Percentiles rank a stretch among this genome's conserved stretches.
Conservation (phyloP, 2,329 filamentous ascomycete genomes). For the Dactylella cylindrospora region DNA sequence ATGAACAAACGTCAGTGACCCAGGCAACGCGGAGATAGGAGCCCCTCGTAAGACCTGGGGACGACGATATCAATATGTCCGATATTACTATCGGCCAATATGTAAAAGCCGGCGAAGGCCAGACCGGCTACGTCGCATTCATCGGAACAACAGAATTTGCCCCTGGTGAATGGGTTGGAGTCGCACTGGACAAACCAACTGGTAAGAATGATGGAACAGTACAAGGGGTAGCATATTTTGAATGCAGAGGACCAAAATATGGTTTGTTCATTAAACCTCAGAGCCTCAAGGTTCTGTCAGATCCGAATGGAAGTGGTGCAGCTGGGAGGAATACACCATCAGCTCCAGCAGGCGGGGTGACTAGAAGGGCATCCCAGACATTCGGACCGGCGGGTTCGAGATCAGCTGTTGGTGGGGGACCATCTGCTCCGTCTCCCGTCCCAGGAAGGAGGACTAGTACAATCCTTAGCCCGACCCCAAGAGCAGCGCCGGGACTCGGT, state of each 20-base stretch:
- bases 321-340: slow-evolving; percentile 45
- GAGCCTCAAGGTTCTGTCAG: slow-evolving; percentile 57
- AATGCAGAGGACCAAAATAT: slow-evolving; percentile 69
- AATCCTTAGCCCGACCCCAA: slow-evolving; percentile 31
- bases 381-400: slow-evolving; percentile 48
- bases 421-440: slow-evolving; percentile 27
- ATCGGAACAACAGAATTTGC: slow-evolving; percentile 78
- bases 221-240: slow-evolving; percentile 83
- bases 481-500: slow-evolving; percentile 21
- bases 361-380: slow-evolving; percentile 48
- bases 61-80: slow-evolving; percentile 24
- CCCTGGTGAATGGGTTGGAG: slow-evolving; percentile 80
- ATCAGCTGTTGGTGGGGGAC: slow-evolving; percentile 19
- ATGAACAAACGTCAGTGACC: slow-evolving; percentile 16
- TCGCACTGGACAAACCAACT: slow-evolving; percentile 76
- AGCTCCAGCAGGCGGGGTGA: slow-evolving; percentile 50
- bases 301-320: slow-evolving; percentile 10
- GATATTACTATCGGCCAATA: slow-evolving; percentile 64
- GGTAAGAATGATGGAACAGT: slow-evolving; percentile 96
- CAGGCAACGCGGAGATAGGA: slow-evolving; percentile 38
- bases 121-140: slow-evolving; percentile 76
- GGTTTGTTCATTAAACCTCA: slow-evolving; percentile 83
- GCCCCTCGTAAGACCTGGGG: slow-evolving; percentile 12
- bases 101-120: slow-evolving; percentile 76
- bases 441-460: slow-evolving; percentile 32